A percentile compares a stretch with the other conserved stretches of the same genome.
phyloP scores from a whole-genome alignment of 1,139 yeast genomes.

The Candida albicans region DNA sequence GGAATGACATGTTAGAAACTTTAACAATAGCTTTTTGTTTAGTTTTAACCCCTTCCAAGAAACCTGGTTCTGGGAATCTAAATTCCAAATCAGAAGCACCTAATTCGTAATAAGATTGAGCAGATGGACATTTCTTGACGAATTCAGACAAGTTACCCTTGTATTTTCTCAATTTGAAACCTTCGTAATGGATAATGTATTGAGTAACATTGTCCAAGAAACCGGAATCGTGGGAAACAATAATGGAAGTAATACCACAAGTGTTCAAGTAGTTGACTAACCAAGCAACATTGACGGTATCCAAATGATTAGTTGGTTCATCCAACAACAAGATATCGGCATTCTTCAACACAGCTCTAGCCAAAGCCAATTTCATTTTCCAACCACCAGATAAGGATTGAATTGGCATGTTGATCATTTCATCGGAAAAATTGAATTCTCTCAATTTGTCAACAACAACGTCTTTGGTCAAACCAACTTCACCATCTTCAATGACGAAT shows the following conservation, averaged over 20 bases:
- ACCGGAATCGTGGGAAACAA: conserved; percentile 99
- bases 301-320: conserved; percentile 99
- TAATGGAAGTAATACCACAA: conserved; percentile 96
- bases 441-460: conserved; percentile 70
- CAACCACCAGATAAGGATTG: conserved; percentile 99
- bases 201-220: conserved; percentile 97
- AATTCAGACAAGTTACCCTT: conserved; percentile 99
- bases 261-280: conserved; percentile 97
- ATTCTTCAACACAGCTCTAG: conserved; percentile 98
- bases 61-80: conserved; percentile 99
- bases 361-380: conserved; percentile 99
- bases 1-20: conserved; percentile 96
- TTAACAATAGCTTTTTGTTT: conserved; percentile 99
- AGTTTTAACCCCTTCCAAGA: conserved; percentile 99
- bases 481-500: conserved; percentile 81
- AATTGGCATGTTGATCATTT: conserved; percentile 89
- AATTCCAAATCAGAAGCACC: conserved; percentile 97
- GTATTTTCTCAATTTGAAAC: conserved; percentile 99
- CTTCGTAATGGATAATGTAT: conserved; percentile 99
- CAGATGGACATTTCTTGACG: conserved; percentile 98
- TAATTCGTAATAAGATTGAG: conserved; percentile 97
- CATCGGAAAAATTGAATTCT: conserved; percentile 91
- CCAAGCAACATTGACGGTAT: conserved; percentile 99
- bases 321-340: conserved; percentile 97
- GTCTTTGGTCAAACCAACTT: conserved; percentile 71